A percentile compares a stretch with the other conserved stretches of the same genome.
Evolutionary conservation across 257 asterid genomes (phyloP).

Genomic region (Solanum microdontum): DNA sequence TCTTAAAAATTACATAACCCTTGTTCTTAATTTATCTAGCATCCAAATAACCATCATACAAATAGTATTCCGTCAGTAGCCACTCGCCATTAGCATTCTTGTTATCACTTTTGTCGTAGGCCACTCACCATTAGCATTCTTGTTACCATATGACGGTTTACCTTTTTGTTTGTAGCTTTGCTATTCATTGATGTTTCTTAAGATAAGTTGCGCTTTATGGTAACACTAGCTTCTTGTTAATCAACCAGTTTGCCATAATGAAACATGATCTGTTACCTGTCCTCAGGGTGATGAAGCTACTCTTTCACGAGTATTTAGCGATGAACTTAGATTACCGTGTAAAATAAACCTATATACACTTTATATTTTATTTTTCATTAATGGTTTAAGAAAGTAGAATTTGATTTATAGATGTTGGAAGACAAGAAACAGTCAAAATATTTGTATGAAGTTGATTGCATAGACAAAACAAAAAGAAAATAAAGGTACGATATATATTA

Average conservation of each 20-base stretch:
- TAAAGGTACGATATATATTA: no score
- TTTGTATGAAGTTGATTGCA: no score
- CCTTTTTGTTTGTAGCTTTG: neutral
- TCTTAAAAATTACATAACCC: neutral
- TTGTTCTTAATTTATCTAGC: neutral
- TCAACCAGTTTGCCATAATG: no score
- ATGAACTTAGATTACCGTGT: no score
- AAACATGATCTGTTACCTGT: no score
- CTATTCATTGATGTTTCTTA: neutral
- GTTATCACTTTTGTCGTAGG: no score
- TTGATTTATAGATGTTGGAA: neutral
- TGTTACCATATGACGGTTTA: neutral
- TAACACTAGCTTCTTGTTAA: no score
- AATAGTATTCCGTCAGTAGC: neutral
- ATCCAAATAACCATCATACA: neutral
- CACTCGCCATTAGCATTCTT: neutral
- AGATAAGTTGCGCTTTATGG: no score
- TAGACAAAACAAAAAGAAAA: neutral
- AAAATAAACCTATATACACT: no score
- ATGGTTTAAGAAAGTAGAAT: neutral
- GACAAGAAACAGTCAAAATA: neutral
- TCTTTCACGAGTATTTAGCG: no score
- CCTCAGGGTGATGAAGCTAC: no score
- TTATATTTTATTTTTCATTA: neutral
- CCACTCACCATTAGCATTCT: no score